Base-by-base conservation (phyloP, 306 rosid genomes). In the Vicia faba region DNA sequence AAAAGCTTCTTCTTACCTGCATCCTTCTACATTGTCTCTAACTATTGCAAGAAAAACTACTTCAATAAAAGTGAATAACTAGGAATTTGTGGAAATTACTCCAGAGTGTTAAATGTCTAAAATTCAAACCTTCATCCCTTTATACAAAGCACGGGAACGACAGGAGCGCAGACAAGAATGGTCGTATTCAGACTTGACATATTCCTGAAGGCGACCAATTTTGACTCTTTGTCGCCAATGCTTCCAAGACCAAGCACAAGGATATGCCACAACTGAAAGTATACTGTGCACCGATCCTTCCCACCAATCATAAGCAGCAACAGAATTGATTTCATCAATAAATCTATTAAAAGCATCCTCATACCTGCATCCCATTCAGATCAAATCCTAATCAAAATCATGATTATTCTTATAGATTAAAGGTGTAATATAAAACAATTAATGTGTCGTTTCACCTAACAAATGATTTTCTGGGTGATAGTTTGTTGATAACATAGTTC, bases 191-290 rank as follows among this genome's bases (percentile, higher is more conserved):
- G 98, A 92, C 78, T 89, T 92, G 20, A 92, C 98, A 72, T 79
- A 92, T 74, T 92, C 98, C 82, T 92, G 95, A 79, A 92, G 96
- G 74, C 88, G 96, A 50, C 87, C 86, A 25, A 92, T 79, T 84
- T 92, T 92, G 61, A 81, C 84, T 81, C 92, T 82, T 45, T 85
- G 88, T 5, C 98, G 85, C 96, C 98, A 92, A 81, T 87, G 95
- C 84, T 87, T 92, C 98, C 98, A 92, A 71, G 98, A 85, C 98
- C 98, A 92, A 70, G 98, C 96, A 79, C 98, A 92, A 70, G 98
- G 98, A 86, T 87, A 92, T 62, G 95, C 98, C 36, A 89, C 81
- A 74, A 92, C 81, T 14, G 92, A 92, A 78, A 92, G 98, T 79
- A 92, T 92, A 74, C 92, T 89, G 72, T 92, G 91, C 51, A 92